phyloP scores from a whole-genome alignment of 805 yeast genomes.

The Suhomyces sp. region DNA sequence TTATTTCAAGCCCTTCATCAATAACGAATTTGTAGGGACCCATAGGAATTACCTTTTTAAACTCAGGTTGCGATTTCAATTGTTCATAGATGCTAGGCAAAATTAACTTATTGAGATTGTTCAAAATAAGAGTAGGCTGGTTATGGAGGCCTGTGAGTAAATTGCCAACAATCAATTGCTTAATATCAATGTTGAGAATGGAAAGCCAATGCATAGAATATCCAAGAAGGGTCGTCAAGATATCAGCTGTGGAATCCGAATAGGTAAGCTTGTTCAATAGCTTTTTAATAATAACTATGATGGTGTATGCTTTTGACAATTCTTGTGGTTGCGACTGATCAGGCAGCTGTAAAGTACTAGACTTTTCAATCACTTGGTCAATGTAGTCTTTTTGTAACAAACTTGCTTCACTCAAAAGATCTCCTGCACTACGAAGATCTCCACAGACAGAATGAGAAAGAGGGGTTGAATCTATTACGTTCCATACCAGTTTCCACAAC shows the following conservation, averaged over 20 bases:
- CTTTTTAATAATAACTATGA: slow-evolving; percentile 33
- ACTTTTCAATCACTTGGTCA: slow-evolving; percentile 13
- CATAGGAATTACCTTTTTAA: slow-evolving; percentile 66
- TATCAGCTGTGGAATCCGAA: slow-evolving; percentile 9
- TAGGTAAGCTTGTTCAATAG: slow-evolving; percentile 18
- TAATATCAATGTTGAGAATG: slow-evolving; percentile 46
- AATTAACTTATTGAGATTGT: slow-evolving; percentile 40
- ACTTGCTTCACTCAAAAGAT: slow-evolving; percentile 29
- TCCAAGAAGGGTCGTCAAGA: slow-evolving; percentile 14
- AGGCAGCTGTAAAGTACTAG: background rate
- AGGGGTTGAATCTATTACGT: slow-evolving; percentile 11
- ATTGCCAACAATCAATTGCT: slow-evolving; percentile 58
- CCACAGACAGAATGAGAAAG: slow-evolving; percentile 16
- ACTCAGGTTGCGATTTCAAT: slow-evolving; percentile 51
- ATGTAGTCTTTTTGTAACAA: slow-evolving; percentile 11
- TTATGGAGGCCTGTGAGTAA: slow-evolving; percentile 59
- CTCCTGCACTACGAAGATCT: slow-evolving; percentile 36
- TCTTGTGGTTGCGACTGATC: background rate
- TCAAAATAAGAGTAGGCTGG: slow-evolving; percentile 45
- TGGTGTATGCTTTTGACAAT: slow-evolving; percentile 22
- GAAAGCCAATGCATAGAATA: slow-evolving; percentile 21
- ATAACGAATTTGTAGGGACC: slow-evolving; percentile 85
- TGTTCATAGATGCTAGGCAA: slow-evolving; percentile 54
- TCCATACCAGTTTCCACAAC: slow-evolving; percentile 25
- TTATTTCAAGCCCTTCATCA: slow-evolving; percentile 71